Evolutionary conservation across 176 grass and related monocot species (phyloP), one percentile per base, ranked within the genome.

Genomic region (Coix lacrymajobi): DNA sequence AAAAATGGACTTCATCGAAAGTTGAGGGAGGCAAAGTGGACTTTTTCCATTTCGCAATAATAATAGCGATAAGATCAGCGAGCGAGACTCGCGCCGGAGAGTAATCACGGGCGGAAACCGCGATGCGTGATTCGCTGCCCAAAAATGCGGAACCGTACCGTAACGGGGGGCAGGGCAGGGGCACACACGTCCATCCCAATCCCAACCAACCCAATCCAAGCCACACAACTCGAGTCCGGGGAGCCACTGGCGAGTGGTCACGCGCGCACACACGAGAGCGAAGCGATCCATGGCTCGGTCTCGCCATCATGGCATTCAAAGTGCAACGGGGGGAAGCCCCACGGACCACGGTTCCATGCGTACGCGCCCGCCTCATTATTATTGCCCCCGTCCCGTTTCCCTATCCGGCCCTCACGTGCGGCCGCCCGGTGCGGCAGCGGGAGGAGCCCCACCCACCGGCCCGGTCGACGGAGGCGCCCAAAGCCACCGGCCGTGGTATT

Each of bases 281-380:
- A 26, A 14, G 11, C 11, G 2, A 38, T 5, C 20, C 16, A 20
- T 34, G 16, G 17, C 11, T 7, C 37, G 41, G 43, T 49, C 45
- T 74, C 79, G 78, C 88, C 71, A 83, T 82, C 73, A 82, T 43
- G 20, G 71, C 88, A 83, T 87, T 87, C 71, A 78, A 87, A 78
- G 72, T 78, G 64, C 72, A 57, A 78, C 83, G 66, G 64, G 41
- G 19, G 17, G 51, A 17, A 65, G 79, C 52, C 78, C 67, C 79
- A 86, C 79, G 40, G 84, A 71, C 67, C 79, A 86, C 79, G 40
- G 84, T 72, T 77, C 25, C 81, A 79, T 56, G 40, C 73, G 62
- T 62, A 44, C 79, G 46, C 49, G 25, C 60, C 24, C 49, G 58
- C 30, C 76, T 39, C 49, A 31, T 86, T 43, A 87, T 76, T 58